A percentile compares a stretch with the other conserved stretches of the same genome.
These are phyloP conservation scores for Neltuma alba DNA, from an alignment of 306 rosid genomes.

Conservation along the genomic window DNA sequence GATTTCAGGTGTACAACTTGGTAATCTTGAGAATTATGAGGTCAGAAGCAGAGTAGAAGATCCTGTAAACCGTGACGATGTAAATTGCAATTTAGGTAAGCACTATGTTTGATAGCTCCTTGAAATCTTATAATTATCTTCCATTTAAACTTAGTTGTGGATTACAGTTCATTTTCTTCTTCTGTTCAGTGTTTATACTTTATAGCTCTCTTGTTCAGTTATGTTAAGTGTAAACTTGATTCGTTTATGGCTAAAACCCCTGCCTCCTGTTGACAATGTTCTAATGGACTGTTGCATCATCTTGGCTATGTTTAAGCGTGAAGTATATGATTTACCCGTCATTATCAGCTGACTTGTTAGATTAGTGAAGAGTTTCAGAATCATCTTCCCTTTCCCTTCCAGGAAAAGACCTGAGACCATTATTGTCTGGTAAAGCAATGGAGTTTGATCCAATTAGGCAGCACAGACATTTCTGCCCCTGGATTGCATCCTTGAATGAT, in stretches of 20 bases:
- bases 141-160: not conserved
- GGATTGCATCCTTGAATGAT: constrained; percentile 66
- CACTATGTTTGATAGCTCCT: constrained; percentile 29
- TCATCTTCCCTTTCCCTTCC: constrained; percentile 35
- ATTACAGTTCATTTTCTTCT: not conserved
- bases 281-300: constrained; percentile 19
- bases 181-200: not conserved
- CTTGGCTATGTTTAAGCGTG: constrained; percentile 30
- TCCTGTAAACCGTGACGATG: constrained; percentile 35
- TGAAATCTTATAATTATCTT: constrained; percentile 23
- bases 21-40: constrained; percentile 21
- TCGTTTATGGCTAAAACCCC: not conserved
- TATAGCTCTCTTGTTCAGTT: not conserved
- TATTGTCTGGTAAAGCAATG: constrained; percentile 43
- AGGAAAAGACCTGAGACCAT: constrained; percentile 54
- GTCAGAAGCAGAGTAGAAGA: constrained; percentile 39
- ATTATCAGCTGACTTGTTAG: constrained; percentile 15
- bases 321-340: constrained; percentile 16
- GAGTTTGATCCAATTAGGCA: constrained; percentile 93
- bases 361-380: constrained; percentile 26
- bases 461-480: constrained; percentile 96
- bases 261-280: not conserved
- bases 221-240: not conserved
- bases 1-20: constrained; percentile 33
- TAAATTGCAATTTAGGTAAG: constrained; percentile 60